phyloP scores from a whole-genome alignment of 305 asterid species.

The Solanum aculeatissimum region DNA sequence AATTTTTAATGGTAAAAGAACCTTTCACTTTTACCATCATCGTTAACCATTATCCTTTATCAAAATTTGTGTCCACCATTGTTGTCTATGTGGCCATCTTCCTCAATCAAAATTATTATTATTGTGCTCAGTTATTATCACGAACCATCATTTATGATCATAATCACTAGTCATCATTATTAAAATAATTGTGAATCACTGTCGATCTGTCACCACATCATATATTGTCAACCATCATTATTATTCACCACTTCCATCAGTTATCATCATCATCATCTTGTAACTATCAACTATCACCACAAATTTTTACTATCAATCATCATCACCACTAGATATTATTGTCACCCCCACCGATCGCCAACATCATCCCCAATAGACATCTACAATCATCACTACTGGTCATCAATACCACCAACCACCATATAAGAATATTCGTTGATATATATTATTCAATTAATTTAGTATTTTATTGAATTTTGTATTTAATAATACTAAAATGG shows the following conservation, averaged over 20 bases:
- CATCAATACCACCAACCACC: background rate
- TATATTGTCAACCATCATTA: background rate
- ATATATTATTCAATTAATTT: background rate
- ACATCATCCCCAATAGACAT: too few species aligned
- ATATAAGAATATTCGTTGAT: background rate
- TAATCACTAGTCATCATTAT: background rate
- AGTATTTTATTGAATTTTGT: background rate
- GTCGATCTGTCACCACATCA: background rate
- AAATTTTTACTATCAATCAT: background rate
- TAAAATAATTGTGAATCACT: background rate
- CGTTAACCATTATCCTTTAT: background rate
- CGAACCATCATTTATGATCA: background rate
- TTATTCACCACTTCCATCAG: background rate
- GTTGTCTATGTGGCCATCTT: background rate
- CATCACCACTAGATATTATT: background rate
- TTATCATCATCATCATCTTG: background rate
- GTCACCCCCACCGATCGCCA: too few species aligned
- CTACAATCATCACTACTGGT: too few species aligned
- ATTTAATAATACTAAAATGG: background rate
- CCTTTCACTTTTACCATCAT: too few species aligned
- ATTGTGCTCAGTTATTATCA: background rate
- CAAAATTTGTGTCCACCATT: background rate
- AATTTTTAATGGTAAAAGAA: background rate
- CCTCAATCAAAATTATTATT: background rate
- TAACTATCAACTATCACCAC: background rate